Base-by-base conservation (phyloP, 2,329 filamentous ascomycete genomes). In the Trichoderma brevicompactum region DNA sequence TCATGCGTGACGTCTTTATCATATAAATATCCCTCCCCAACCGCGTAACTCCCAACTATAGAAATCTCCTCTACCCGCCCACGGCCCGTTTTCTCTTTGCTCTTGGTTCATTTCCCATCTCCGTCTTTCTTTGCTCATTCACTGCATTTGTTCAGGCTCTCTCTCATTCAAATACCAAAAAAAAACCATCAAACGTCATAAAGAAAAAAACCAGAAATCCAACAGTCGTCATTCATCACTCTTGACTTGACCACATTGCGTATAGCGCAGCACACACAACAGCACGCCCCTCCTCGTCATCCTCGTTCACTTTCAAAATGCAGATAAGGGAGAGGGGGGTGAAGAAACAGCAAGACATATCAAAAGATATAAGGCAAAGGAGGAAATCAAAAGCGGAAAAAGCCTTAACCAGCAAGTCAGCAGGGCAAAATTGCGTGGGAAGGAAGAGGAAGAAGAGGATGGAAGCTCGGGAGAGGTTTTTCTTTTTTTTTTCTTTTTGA, bases 161-260 rank as follows among this genome's bases (percentile, higher is more conserved):
- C 53, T 46, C 15, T 59, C 40, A 40, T 46, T 63, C 60, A 53
- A 36, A 46, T 44, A 28, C 50, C 23, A 17, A 62, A 49, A 19
- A 38, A 17, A 62, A 49, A 19, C 58, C 46, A 52, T 60, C 48
- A 43, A 53, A 53, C 46, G n/a, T 41, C 41, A 17, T 61, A 50
- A 41, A 64, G 66, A 68, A 64, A 69, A 68, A 67, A 67, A 67
- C 36, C 56, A 60, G 56, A 41, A 41, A 60, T 69, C 69, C 69
- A 70, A 69, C 49, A 54, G 19, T 67, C 68, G 46, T 70, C 55
- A 52, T 64, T 60, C 64, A 50, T 64, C 56, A 13, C 52, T 48
- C 64, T 66, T 54, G 32, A 66, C 59, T 64, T 44, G 48, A 41
- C 40, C 60, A 44, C 36, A 46, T 23, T 53, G 48, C 32, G 38